Conservation (phyloP, 345 rosid genomes). For the Acer campestre region DNA sequence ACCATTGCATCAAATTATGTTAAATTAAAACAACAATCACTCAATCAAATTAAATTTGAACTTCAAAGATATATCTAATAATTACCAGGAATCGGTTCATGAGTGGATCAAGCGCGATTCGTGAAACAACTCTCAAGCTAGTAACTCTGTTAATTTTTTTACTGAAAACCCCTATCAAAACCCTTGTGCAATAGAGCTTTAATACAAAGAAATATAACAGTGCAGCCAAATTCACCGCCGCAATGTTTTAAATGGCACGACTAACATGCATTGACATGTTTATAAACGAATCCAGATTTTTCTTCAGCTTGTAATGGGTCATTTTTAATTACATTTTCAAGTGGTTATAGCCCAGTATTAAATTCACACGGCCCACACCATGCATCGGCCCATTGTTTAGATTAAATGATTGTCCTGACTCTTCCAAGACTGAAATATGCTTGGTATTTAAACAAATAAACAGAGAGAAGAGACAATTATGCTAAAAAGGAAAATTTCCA, state of each 20-base stretch:
- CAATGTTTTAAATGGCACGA: background rate
- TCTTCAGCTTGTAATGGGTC: background rate
- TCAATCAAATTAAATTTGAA: background rate
- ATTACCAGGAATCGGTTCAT: conserved; percentile 43
- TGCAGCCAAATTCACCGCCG: background rate
- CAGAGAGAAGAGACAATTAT: no score
- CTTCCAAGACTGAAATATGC: no score
- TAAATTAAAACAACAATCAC: background rate
- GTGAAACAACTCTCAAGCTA: background rate
- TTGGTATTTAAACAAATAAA: no score
- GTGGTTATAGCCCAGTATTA: background rate
- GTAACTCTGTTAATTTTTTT: background rate
- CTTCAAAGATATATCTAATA: background rate
- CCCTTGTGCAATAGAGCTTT: background rate
- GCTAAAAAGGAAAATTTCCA: background rate
- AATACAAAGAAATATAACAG: background rate
- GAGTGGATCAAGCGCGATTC: background rate
- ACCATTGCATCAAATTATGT: conserved; percentile 3
- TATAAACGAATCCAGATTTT: background rate
- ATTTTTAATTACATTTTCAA: no score
- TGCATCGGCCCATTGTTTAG: background rate
- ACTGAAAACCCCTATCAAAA: conserved; percentile 3
- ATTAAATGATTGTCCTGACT: no score
- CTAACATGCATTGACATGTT: no score
- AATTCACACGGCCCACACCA: background rate